Evolutionary conservation across 129 eudicot genomes (phyloP), one percentile per base, ranked within the genome.

Genomic region (Artemisia annua): DNA sequence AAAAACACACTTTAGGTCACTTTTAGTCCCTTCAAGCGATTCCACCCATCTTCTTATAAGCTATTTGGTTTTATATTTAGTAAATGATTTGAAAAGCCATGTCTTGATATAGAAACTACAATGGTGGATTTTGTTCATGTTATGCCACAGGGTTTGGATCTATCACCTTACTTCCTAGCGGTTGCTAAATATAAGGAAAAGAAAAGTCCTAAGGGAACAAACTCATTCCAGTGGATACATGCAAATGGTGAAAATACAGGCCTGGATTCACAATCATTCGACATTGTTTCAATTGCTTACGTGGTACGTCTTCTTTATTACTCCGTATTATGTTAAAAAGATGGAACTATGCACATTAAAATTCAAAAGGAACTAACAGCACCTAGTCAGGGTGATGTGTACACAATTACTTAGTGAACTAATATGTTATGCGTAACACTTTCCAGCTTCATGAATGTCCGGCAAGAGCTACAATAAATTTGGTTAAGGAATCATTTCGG

Each of bases 361-460:
- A 52, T 52, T 3, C 7, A 2, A 6, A 1, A 7, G 46, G 11
- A 39, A 39, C 11, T n/a, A n/a, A n/a, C n/a, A n/a, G n/a, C n/a
- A n/a, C n/a, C n/a, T n/a, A n/a, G n/a, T n/a, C n/a, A n/a, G n/a
- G n/a, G n/a, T n/a, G n/a, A n/a, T n/a, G n/a, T n/a, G n/a, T n/a
- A n/a, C n/a, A n/a, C n/a, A n/a, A n/a, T n/a, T n/a, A n/a, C n/a
- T n/a, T n/a, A n/a, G n/a, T n/a, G n/a, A n/a, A n/a, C n/a, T 39
- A 39, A 39, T 39, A 39, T 39, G 46, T 1, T 39, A 19, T 79
- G 5, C 15, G 5, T 18, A 8, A 17, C 48, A 50, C 22, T 20
- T 26, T 69, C 73, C 93, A 90, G 99, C 77, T 90, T 78, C 99
- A 95, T 74, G 99, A 95, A 69, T 95, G 99, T 75, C 99, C 99